Base-by-base conservation (phyloP, 1,284 basidiomycete species). In the Cutaneotrichosporon arboriforme region DNA sequence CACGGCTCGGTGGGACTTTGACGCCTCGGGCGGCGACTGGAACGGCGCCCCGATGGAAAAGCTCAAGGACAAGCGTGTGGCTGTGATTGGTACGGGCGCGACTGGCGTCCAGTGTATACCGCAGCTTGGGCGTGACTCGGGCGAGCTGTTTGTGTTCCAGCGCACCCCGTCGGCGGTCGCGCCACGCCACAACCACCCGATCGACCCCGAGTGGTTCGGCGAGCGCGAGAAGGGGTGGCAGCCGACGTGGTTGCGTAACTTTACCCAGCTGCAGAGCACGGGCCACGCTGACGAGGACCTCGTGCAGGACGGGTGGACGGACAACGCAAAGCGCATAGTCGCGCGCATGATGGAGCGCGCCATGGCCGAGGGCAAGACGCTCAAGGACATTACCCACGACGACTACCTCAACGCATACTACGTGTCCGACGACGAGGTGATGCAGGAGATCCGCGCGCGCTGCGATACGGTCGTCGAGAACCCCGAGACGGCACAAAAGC, bases 191-290 rank as follows among this genome's bases (percentile, higher is more conserved):
- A 58, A 58, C 57, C 57, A 58, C 40, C 21, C 34, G 2, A 58
- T 58, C 33, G 57, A 58, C 47, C 50, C 50, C 38, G 50, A 55
- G 43, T 58, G 52, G 56, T 54, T 58, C 21, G 36, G 15, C 13
- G 26, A 37, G 17, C 45, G 54, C 33, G 52, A 54, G 17, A 43
- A 46, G 37, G 56, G 56, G 1, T 55, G 52, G 52, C 53, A 55
- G 46, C 9, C 22, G 9, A 52, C 46, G 47, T 58, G 57, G 57
- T 22, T 35, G 12, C 17, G 39, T 21, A 55, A 58, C 50, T 58
- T 55, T 17, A 43, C 17, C 38, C 40, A 45, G 33, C 43, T 58
- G 41, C 41, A 38, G 52, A 37, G 33, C 21, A 39, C 49, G 1
- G 50, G 53, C 8, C 10, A 41, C 13, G 49, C 49, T 3, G 49